A percentile compares a stretch with the other conserved stretches of the same genome.
Evolutionary conservation across 441 rosid species (phyloP).

Genomic region (Erodium chrysanthum): DNA sequence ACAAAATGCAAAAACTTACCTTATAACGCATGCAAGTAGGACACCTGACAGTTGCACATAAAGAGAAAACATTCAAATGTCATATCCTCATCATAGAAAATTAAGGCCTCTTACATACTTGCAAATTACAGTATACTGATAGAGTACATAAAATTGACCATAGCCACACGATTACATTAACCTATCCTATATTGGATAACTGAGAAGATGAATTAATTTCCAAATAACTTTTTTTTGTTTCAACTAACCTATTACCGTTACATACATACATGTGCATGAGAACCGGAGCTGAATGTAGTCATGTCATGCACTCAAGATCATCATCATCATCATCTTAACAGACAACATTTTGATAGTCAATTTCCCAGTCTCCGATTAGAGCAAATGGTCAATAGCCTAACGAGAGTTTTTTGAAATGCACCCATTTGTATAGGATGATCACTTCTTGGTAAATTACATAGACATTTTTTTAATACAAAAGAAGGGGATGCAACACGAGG

Average conservation of each 20-base stretch:
- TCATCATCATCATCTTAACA: background rate
- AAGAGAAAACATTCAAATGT: slow-evolving; percentile 13
- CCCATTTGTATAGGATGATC: background rate
- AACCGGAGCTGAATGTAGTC: no score
- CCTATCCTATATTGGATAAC: no score
- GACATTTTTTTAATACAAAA: no score
- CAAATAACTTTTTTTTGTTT: background rate
- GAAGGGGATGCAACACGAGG: no score
- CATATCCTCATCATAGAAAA: slow-evolving; percentile 15
- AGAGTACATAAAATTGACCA: background rate
- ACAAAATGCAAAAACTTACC: slow-evolving; percentile 34
- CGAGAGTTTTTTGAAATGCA: background rate
- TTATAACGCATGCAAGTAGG: slow-evolving; percentile 96
- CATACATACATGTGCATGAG: background rate
- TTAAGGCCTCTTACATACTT: background rate
- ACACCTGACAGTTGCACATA: slow-evolving; percentile 49
- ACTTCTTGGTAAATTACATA: background rate
- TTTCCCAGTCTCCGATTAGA: background rate
- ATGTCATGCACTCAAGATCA: background rate
- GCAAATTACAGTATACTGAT: background rate
- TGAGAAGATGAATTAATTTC: no score
- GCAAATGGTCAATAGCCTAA: background rate
- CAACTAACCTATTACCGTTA: background rate
- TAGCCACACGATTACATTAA: background rate
- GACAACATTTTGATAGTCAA: background rate